Base-by-base conservation (phyloP, 495 filamentous ascomycete genomes). In the Talaromyces adpressus region DNA sequence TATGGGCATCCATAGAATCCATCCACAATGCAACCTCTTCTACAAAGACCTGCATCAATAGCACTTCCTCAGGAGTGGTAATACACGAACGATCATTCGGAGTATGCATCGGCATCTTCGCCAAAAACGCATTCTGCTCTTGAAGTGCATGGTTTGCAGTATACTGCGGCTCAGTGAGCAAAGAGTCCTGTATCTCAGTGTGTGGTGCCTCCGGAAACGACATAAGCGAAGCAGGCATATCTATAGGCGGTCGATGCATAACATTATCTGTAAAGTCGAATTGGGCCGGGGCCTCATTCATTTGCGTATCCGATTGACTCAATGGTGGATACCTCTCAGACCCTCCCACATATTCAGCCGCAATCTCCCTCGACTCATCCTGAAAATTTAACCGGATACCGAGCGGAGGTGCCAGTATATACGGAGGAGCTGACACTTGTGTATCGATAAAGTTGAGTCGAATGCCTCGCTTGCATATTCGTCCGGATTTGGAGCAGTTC, bases 381-480 rank as follows among this genome's bases (percentile, higher is more conserved):
- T 89, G 82, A 66, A 98, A 96, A 66, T 65, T 81, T 76, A 92
- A 86, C 69, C 83, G 82, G 82, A 89, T 90, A 14, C 90, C 87
- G 3, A 81, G 72, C 5, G 86, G 83, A 2, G 80, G 85, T 22
- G 82, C 80, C 53, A 88, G 70, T 47, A 83, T 77, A 61, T 78
- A 72, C 0, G 91, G 90, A 34, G 91, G 91, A 12, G 79, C 80
- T 68, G 87, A 84, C 53, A 87, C 86, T 61, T 88, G 85, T 7
- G 86, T 90, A 69, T 97, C 93, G 66, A 96, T 93, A 69, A 96
- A 98, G 71, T 98, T 98, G 47, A 98, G 81, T 41, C 91, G 83
- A 22, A 97, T 78, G 12, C 94, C 94, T 51, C 93, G 84, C 71
- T 92, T 89, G 80, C 94, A 98, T 45, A 87, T 77, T 53, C 93